These are phyloP conservation scores for Russula brevipes DNA, from an alignment of 768 basidiomycete species.

Conservation along the genomic window DNA sequence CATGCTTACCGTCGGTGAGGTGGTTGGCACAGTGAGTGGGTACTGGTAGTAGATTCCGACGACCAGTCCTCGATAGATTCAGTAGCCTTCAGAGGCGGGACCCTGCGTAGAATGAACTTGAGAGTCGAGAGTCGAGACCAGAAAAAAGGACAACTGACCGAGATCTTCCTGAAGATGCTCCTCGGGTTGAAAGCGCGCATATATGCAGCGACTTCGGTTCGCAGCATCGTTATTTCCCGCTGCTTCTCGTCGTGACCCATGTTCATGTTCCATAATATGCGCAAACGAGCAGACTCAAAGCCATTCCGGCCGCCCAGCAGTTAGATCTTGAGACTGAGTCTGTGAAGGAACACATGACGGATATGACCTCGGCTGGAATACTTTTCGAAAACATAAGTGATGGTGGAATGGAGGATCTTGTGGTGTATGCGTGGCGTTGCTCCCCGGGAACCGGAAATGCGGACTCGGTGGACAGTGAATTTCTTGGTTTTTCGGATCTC, in stretches of 20 bases:
- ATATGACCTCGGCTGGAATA: constrained; percentile 70
- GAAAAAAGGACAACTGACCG: constrained; percentile 69
- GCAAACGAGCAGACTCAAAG: constrained; percentile 62
- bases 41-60: constrained; percentile 74
- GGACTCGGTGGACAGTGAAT: no score
- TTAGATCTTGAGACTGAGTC: constrained; percentile 21
- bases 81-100: constrained; percentile 62
- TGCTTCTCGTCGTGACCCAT: constrained; percentile 37
- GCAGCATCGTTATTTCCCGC: constrained; percentile 61
- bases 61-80: constrained; percentile 62
- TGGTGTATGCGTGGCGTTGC: no score
- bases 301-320: constrained; percentile 50
- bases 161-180: constrained; percentile 58
- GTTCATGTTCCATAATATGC: constrained; percentile 59
- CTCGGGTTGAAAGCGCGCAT: constrained; percentile 9
- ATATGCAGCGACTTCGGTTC: constrained; percentile 27
- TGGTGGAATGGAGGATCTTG: constrained; percentile 47
- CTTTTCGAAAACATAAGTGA: constrained; percentile 52
- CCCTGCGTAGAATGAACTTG: constrained; percentile 40
- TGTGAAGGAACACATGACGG: constrained; percentile 28
- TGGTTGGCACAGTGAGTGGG: constrained; percentile 34
- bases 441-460: no score
- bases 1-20: constrained; percentile 13
- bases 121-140: constrained; percentile 25
- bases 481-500: no score